These are phyloP conservation scores for Spongiforma sp. DNA, from an alignment of 1,284 basidiomycete genomes.

Conservation along the genomic window DNA sequence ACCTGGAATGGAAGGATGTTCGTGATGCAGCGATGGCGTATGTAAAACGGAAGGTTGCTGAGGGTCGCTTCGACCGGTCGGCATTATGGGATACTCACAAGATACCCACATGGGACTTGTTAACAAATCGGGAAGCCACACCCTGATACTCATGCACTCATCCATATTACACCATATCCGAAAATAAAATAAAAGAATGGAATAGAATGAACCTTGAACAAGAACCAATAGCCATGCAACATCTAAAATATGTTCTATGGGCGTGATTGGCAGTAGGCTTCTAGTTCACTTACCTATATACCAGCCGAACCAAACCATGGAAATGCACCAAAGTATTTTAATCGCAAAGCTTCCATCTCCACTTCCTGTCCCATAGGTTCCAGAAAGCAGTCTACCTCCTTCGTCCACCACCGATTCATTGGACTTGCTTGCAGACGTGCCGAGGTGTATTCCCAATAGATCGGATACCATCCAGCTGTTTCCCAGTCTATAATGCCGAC, in stretches of 20 bases:
- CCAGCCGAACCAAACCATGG: not conserved
- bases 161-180: too few relatives aligned
- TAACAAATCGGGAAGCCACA: not conserved
- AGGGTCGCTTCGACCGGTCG: not conserved
- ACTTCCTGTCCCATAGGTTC: not conserved
- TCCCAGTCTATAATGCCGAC: constrained; percentile 13
- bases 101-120: not conserved
- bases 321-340: not conserved
- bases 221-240: too few relatives aligned
- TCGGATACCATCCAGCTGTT: constrained; percentile 5
- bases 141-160: too few relatives aligned
- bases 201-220: too few relatives aligned
- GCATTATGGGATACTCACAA: not conserved
- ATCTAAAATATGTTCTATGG: too few relatives aligned
- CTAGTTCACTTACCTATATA: too few relatives aligned
- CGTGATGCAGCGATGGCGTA: not conserved
- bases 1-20: not conserved
- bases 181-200: too few relatives aligned
- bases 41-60: not conserved
- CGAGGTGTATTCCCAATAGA: constrained; percentile 5
- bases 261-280: too few relatives aligned
- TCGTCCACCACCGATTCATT: not conserved
- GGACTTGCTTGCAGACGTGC: constrained; percentile 1
- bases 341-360: not conserved
- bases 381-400: not conserved